A percentile compares a stretch with the other conserved stretches of the same genome.
These are phyloP conservation scores for Theileria annulata DNA, from an alignment of 169 alveolate genomes.

Conservation along the genomic window DNA sequence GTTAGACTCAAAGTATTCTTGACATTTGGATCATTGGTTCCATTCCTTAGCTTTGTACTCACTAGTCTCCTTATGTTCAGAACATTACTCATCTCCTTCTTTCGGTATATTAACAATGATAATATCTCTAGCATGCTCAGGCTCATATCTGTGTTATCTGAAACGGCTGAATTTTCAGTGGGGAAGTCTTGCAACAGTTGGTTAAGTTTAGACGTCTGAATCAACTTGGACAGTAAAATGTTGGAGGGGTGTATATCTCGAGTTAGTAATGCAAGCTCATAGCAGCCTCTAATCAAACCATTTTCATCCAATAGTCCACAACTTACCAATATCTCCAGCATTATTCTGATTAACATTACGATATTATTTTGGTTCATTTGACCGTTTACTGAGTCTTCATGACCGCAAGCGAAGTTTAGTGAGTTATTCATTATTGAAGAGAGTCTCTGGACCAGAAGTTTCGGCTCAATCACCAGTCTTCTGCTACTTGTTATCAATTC, in stretches of 20 bases:
- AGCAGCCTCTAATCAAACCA: conserved; percentile 66
- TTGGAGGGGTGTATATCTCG: conserved; percentile 69
- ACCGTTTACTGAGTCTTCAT: neutral
- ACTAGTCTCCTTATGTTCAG: conserved; percentile 34
- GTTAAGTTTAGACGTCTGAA: conserved; percentile 39
- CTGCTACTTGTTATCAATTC: conserved; percentile 33
- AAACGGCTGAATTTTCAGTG: neutral
- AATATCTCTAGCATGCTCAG: conserved; percentile 18
- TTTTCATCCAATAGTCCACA: conserved; percentile 72
- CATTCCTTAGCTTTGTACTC: conserved; percentile 42
- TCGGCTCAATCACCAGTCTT: conserved; percentile 33
- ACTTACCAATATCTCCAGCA: conserved; percentile 65
- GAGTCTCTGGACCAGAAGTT: conserved; percentile 42
- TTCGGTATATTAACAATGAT: conserved; percentile 28
- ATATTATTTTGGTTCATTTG: neutral
- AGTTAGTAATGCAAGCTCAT: conserved; percentile 68
- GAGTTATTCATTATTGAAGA: conserved; percentile 50
- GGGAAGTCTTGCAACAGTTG: neutral
- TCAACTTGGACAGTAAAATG: conserved; percentile 56
- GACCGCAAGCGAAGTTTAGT: conserved; percentile 5
- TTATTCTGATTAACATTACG: conserved; percentile 19
- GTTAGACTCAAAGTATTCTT: neutral
- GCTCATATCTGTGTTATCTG: conserved; percentile 5
- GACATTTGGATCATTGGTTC: neutral
- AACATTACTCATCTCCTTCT: conserved; percentile 40